These are phyloP conservation scores for Elaeis oleifera DNA, from an alignment of 202 grass and related monocot genomes.

Conservation along the genomic window DNA sequence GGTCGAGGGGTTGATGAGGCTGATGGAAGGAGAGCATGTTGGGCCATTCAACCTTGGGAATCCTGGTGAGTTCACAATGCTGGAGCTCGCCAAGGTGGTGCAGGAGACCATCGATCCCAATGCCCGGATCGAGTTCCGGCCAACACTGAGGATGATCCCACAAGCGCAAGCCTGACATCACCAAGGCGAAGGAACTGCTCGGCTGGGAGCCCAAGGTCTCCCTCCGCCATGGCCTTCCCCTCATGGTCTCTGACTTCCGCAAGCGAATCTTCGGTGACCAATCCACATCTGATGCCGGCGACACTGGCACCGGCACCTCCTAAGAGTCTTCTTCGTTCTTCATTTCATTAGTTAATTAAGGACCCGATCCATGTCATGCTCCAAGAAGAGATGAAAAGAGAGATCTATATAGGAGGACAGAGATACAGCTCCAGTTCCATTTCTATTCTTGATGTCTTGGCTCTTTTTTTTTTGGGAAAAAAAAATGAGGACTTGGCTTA, in stretches of 20 bases:
- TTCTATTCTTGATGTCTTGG: too few relatives aligned
- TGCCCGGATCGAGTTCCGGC: conserved; percentile 71
- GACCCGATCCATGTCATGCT: too few relatives aligned
- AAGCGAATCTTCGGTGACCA: conserved; percentile 68
- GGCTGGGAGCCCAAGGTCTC: conserved; percentile 83
- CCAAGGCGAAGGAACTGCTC: conserved; percentile 65
- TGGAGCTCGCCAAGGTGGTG: conserved; percentile 85
- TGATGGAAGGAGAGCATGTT: conserved; percentile 79
- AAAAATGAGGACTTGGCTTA: too few relatives aligned
- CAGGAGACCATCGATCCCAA: conserved; percentile 82
- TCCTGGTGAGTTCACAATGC: conserved; percentile 91
- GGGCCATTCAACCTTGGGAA: conserved; percentile 91
- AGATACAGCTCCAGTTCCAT: too few relatives aligned
- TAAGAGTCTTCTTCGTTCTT: neutral
- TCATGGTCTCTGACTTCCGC: conserved; percentile 92
- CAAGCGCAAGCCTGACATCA: conserved; percentile 96
- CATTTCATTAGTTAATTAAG: too few relatives aligned
- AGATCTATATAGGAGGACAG: too few relatives aligned
- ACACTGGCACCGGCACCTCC: conserved; percentile 1
- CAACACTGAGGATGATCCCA: conserved; percentile 90
- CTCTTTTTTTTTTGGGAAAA: too few relatives aligned
- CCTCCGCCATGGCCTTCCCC: conserved; percentile 51
- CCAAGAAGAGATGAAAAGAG: too few relatives aligned
- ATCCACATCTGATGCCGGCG: neutral
- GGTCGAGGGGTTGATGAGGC: conserved; percentile 89